phyloP scores from a whole-genome alignment of 257 asterid genomes.

The Nicotiana obtusifolia region DNA sequence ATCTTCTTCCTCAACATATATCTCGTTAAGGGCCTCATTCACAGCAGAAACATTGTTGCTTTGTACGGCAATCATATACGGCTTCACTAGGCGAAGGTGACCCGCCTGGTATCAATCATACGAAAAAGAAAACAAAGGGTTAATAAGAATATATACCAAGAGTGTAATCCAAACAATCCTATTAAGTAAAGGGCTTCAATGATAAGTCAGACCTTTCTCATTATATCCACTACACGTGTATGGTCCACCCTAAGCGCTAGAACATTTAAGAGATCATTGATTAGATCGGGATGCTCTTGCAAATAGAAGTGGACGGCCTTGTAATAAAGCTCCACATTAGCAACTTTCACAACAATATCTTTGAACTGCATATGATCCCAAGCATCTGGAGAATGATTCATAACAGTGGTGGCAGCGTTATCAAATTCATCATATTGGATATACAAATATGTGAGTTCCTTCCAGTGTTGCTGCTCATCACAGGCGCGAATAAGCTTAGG shows the following conservation, averaged over 20 bases:
- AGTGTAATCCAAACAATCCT: not conserved
- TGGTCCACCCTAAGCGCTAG: slow-evolving; percentile 98
- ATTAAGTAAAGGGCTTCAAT: not conserved
- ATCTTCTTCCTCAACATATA: slow-evolving; percentile 96
- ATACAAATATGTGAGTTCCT: slow-evolving; percentile 80
- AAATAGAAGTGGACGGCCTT: slow-evolving; percentile 99
- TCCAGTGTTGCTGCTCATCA: slow-evolving; percentile 98
- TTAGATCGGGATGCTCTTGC: slow-evolving; percentile 97
- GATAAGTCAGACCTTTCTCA: slow-evolving; percentile 69
- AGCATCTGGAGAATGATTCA: slow-evolving; percentile 99
- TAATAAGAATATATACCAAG: slow-evolving; percentile 7
- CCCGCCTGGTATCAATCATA: slow-evolving; percentile 60
- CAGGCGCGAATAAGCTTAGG: slow-evolving; percentile 98
- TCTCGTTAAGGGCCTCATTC: slow-evolving; percentile 93
- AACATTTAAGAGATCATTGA: slow-evolving; percentile 88
- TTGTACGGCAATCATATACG: slow-evolving; percentile 98
- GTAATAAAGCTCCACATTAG: slow-evolving; percentile 94
- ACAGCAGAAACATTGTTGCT: slow-evolving; percentile 96
- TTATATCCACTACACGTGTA: slow-evolving; percentile 95
- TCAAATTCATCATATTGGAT: slow-evolving; percentile 94
- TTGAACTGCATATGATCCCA: slow-evolving; percentile 99
- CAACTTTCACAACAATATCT: slow-evolving; percentile 90
- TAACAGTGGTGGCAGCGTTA: slow-evolving; percentile 96
- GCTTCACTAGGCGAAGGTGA: slow-evolving; percentile 88
- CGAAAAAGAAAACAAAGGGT: slow-evolving; percentile 9